phyloP scores from a whole-genome alignment of 345 rosid species.

The Eucalyptus sideroxylon region DNA sequence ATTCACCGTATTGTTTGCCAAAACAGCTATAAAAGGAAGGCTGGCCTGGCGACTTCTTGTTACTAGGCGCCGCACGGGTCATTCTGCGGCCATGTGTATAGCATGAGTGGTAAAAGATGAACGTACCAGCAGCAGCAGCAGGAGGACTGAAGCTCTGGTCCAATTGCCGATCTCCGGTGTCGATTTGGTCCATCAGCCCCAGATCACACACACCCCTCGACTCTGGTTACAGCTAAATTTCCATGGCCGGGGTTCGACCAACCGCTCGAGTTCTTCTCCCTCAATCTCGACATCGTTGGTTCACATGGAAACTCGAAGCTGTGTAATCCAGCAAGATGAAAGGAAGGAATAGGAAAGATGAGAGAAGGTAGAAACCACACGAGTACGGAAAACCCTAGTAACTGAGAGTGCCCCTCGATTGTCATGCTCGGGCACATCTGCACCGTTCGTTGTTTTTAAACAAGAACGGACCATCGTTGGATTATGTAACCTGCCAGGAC shows the following conservation, averaged over 20 bases:
- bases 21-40: too few relatives aligned
- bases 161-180: not conserved
- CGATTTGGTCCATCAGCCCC: not conserved
- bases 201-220: not conserved
- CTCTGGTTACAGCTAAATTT: not conserved
- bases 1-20: rapidly evolving
- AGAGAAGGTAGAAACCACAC: too few relatives aligned
- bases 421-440: not conserved
- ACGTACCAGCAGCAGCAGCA: not conserved
- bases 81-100: too few relatives aligned
- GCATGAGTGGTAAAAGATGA: not conserved
- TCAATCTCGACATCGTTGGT: not conserved
- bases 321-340: too few relatives aligned
- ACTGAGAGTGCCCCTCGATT: not conserved
- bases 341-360: too few relatives aligned
- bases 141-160: not conserved
- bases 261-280: not conserved
- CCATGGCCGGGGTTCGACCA: not conserved
- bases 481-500: not conserved
- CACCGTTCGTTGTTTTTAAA: not conserved
- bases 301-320: too few relatives aligned
- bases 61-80: rapidly evolving
- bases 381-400: too few relatives aligned
- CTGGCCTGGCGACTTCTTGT: rapidly evolving
- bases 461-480: not conserved